A percentile compares a stretch with the other conserved stretches of the same genome.
These are phyloP conservation scores for Orobanche coerulescens DNA, from an alignment of 257 asterid species.

Conservation along the genomic window DNA sequence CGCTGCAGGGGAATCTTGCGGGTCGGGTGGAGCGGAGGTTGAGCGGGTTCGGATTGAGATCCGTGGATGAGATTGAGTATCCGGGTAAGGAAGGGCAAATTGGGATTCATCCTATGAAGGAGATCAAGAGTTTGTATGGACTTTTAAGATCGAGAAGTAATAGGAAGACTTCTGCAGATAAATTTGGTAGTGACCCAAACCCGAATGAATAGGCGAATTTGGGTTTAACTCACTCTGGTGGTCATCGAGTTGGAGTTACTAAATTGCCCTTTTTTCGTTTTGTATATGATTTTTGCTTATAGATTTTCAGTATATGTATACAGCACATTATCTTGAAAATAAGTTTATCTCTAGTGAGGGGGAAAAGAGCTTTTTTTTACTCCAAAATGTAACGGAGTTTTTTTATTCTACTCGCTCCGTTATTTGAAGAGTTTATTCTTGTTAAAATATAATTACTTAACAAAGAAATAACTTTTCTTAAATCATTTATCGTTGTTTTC, in stretches of 20 bases:
- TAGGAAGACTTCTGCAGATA: constrained; percentile 45
- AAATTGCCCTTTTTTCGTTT: background rate
- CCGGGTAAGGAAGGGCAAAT: constrained; percentile 38
- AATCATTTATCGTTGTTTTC: no score
- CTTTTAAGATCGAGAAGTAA: constrained; percentile 54
- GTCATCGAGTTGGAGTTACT: background rate
- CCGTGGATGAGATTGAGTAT: constrained; percentile 47
- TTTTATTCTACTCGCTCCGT: no score
- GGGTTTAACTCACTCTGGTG: constrained; percentile 16
- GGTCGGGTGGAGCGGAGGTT: constrained; percentile 36
- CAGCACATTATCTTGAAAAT: no score
- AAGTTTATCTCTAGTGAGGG: no score
- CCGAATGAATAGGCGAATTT: constrained; percentile 39
- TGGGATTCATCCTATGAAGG: constrained; percentile 46
- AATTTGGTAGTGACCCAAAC: constrained; percentile 37
- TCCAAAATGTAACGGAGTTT: no score
- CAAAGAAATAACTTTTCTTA: no score
- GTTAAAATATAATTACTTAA: no score
- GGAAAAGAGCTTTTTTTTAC: no score
- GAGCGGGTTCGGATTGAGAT: constrained; percentile 43
- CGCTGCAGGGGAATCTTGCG: constrained; percentile 50
- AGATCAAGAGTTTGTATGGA: constrained; percentile 63
- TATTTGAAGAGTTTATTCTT: no score
- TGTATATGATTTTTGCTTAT: constrained; percentile 1
- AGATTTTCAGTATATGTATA: background rate